Base-by-base conservation (phyloP, 768 basidiomycete species). In the Leccinum truebloodii region DNA sequence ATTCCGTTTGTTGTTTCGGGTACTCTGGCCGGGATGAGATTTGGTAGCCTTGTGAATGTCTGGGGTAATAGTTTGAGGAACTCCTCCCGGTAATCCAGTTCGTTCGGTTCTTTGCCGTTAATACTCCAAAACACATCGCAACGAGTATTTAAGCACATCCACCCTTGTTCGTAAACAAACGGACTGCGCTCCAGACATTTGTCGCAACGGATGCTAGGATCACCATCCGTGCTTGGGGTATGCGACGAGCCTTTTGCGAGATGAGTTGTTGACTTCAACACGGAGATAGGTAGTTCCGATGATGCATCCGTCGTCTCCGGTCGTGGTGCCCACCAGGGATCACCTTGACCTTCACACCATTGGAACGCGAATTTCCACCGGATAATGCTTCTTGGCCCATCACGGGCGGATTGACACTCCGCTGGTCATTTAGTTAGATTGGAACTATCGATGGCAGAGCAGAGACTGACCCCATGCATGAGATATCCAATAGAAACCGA, bases 301-400 rank as follows among this genome's bases (percentile, higher is more conserved):
- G 46, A n/a, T 14, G n/a, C 8, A 26, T 41, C 48, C 32, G n/a
- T 22, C 46, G 24, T 39, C 13, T 53, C 53, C 16, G 30, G 55
- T 32, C 30, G 66, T 10, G 63, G 64, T 73, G 55, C 51, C 82
- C 83, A 85, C 83, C 83, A 84, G 1, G 83, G 82, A 41, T 71
- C 65, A 6, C 74, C 89, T 76, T 93, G 92, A 48, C 79, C 81
- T 61, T 86, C 82, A 63, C 89, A 90, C 90, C 91, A 94, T 65
- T 88, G 87, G 64, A 94, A 94, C 5, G 87, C 86, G 66, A 94
- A 92, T 70, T 93, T 94, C 70, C 85, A 90, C 7, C 91, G 79
- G 13, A 90, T 80, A n/a, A 90, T 83, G n/a, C 73, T 76, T 12
- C 83, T 82, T 34, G 65, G 71, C 18, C 76, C 73, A 60, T 83